These are phyloP conservation scores for Coprinopsis cinerea DNA, from an alignment of 768 basidiomycete genomes.

Conservation along the genomic window DNA sequence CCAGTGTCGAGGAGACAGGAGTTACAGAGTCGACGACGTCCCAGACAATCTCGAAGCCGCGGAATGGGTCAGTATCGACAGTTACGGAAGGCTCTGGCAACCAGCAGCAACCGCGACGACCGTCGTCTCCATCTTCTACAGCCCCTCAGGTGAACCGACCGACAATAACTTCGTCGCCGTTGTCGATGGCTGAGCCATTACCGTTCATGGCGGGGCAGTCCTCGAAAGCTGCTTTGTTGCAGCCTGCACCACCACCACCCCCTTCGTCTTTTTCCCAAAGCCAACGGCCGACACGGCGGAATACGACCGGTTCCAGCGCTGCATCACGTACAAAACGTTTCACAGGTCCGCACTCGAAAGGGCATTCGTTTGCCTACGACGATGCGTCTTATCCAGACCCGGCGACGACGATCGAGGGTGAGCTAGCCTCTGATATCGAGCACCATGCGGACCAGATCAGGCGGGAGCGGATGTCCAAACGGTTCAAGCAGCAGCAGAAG, in stretches of 20 bases:
- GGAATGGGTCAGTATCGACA: too few species aligned
- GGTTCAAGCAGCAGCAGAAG: slow-evolving; percentile 59
- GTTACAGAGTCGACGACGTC: slow-evolving; percentile 16
- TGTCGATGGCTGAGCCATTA: slow-evolving; percentile 14
- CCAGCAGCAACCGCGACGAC: slow-evolving; percentile 27
- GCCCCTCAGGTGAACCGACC: too few species aligned
- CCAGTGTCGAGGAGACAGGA: slow-evolving; percentile 20
- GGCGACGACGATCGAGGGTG: slow-evolving; percentile 19
- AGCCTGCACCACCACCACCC: slow-evolving; percentile 16
- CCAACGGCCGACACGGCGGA: slow-evolving; percentile 48
- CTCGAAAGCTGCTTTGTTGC: slow-evolving; percentile 51
- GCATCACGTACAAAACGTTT: slow-evolving; percentile 12
- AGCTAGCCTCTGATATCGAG: slow-evolving; percentile 76
- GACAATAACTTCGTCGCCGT: slow-evolving; percentile 10
- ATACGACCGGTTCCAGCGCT: slow-evolving; percentile 58
- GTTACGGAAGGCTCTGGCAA: slow-evolving; percentile 5
- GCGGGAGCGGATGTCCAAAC: slow-evolving; percentile 67
- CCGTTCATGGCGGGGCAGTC: slow-evolving; percentile 29
- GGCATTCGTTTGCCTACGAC: slow-evolving; percentile 27
- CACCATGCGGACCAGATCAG: slow-evolving; percentile 86
- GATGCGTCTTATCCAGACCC: slow-evolving; percentile 27
- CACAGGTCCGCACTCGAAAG: slow-evolving; percentile 19
- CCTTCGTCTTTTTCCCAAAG: not conserved
- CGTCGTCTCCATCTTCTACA: slow-evolving; percentile 28
- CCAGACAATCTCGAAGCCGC: slow-evolving; percentile 3